Evolutionary conservation across 2,329 filamentous ascomycete genomes (phyloP), one percentile per base, ranked within the genome.

Genomic region (Colletotrichum scovillei): DNA sequence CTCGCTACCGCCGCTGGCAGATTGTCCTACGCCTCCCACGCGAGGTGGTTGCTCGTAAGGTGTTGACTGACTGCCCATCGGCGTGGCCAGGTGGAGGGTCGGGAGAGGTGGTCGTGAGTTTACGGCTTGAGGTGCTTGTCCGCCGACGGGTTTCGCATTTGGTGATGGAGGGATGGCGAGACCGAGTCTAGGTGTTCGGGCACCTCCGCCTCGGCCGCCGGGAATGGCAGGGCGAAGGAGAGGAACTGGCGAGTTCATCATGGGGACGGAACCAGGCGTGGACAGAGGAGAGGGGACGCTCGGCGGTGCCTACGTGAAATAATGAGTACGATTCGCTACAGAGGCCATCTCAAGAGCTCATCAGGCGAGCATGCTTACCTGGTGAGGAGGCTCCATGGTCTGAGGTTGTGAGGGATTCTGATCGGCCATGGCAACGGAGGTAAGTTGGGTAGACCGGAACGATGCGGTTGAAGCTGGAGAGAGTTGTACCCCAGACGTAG

Each of bases 161-260:
- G 95, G 94, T 46, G 95, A 97, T 0, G 94, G 92, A 49, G 96
- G 96, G 72, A 98, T 98, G 58, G 95, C 94, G 69, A 98, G 90
- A 57, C 95, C 96, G 72, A 98, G 89, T 78, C 93, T 92, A 32
- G 95, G 95, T 66, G 93, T 88, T 75, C 93, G 89, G 73, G 88
- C 86, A 72, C 90, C 91, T 76, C 88, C 86, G 77, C 87, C 88
- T 77, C 91, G 89, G 76, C 86, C 87, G 76, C 94, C 94, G 52
- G 93, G 93, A 69, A 97, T 92, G 74, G 95, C 94, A 67, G 95
- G 94, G 74, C 95, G 93, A 69, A 97, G 92, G 72, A 97, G 90
- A 74, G 94, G 94, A 66, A 92, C 94, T 65, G 93, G 92, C 62
- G 93, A 91, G 71, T 93, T 91, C 92, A 95, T 94, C 78, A 87